These are phyloP conservation scores for Auricularia sp. DNA, from an alignment of 768 basidiomycete genomes.

Conservation along the genomic window DNA sequence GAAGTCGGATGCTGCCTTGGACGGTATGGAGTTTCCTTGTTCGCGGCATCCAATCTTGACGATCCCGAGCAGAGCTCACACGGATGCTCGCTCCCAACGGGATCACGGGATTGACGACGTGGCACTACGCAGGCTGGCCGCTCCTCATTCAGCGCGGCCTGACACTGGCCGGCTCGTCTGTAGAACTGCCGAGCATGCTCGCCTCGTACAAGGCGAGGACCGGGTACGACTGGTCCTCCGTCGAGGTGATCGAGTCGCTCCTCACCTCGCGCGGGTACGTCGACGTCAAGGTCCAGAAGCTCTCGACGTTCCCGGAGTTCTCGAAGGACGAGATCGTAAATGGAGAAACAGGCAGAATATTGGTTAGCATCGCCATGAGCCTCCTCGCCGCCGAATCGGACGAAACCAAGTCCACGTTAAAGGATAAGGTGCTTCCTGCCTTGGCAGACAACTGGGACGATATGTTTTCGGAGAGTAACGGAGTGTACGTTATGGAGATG, in stretches of 20 bases:
- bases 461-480: neutral
- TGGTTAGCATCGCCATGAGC: neutral
- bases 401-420: neutral
- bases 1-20: neutral
- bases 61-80: neutral
- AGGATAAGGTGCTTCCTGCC: neutral
- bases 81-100: neutral
- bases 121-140: neutral
- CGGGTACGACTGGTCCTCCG: conserved; percentile 2
- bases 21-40: neutral
- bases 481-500: neutral
- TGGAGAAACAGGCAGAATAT: neutral
- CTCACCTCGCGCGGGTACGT: neutral
- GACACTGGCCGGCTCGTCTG: neutral
- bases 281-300: neutral
- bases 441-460: neutral
- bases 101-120: neutral
- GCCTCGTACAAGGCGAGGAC: neutral
- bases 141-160: neutral
- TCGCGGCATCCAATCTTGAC: neutral
- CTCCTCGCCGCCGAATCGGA: neutral
- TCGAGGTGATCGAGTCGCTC: neutral
- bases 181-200: neutral
- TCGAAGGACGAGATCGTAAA: neutral
- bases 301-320: neutral